These are phyloP conservation scores for Globisporangium radiosum DNA, from an alignment of 352 stramenopile genomes.

Conservation along the genomic window DNA sequence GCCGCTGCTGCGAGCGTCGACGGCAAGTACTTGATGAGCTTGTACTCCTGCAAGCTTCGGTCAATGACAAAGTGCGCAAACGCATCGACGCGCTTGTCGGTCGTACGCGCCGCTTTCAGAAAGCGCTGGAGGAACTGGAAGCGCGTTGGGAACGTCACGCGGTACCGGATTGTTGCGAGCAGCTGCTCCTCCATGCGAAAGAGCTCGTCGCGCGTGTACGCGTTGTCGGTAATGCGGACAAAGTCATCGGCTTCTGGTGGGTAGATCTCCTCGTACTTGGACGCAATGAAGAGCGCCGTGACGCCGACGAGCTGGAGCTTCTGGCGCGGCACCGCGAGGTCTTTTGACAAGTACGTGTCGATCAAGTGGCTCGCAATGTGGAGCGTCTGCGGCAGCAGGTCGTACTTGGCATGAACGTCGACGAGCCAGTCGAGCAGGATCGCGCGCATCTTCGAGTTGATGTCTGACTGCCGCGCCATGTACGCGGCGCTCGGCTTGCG, in stretches of 20 bases:
- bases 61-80: constrained; percentile 98
- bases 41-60: constrained; percentile 97
- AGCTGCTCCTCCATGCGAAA: constrained; percentile 82
- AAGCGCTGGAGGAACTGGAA: constrained; percentile 88
- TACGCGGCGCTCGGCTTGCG: constrained; percentile 58
- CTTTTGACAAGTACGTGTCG: constrained; percentile 73
- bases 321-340: constrained; percentile 60
- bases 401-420: constrained; percentile 84
- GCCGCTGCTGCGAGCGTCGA: constrained; percentile 95
- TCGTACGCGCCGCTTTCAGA: constrained; percentile 70
- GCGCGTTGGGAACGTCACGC: constrained; percentile 77
- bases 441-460: constrained; percentile 99
- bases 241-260: constrained; percentile 91
- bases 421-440: constrained; percentile 99
- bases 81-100: constrained; percentile 66
- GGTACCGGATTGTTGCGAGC: constrained; percentile 61
- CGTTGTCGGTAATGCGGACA: constrained; percentile 96
- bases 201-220: constrained; percentile 85
- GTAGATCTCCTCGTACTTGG: constrained; percentile 99
- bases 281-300: constrained; percentile 93
- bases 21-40: constrained; percentile 96
- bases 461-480: constrained; percentile 91
- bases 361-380: constrained; percentile 83
- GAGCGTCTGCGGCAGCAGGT: constrained; percentile 67
- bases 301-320: constrained; percentile 95